phyloP scores from a whole-genome alignment of 108 stramenopile species.

The Cyclotella kingstonii region DNA sequence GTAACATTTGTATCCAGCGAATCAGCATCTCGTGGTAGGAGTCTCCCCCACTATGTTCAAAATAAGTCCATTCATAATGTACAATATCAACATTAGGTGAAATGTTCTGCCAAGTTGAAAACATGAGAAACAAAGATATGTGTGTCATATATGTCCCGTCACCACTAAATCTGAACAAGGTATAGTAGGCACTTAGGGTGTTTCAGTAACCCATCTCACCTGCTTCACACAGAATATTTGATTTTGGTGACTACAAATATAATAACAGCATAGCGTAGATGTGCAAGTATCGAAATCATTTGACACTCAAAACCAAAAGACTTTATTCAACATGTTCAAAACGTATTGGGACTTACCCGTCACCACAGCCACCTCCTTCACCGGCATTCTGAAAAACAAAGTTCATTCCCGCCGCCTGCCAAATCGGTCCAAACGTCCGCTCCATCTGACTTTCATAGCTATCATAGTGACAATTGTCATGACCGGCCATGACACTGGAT shows the following conservation, averaged over 20 bases:
- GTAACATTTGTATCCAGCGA: constrained; percentile 43
- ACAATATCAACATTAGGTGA: constrained; percentile 40
- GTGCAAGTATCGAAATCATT: background rate
- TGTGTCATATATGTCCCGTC: background rate
- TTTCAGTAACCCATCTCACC: background rate
- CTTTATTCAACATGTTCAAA: background rate
- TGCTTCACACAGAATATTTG: constrained; percentile 49
- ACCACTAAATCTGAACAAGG: background rate
- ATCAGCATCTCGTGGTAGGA: constrained; percentile 32
- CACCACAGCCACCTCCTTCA: constrained; percentile 47
- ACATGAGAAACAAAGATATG: background rate
- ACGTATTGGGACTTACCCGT: constrained; percentile 7
- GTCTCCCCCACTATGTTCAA: constrained; percentile 31
- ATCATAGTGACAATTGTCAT: constrained; percentile 52
- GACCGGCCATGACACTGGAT: constrained; percentile 42
- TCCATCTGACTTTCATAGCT: constrained; percentile 47
- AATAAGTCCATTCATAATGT: constrained; percentile 54
- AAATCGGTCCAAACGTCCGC: constrained; percentile 28
- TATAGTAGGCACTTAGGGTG: background rate
- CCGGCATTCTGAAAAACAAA: constrained; percentile 54
- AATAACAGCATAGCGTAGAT: background rate
- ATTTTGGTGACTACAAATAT: constrained; percentile 24
- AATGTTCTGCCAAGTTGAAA: constrained; percentile 9
- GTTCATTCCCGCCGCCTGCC: constrained; percentile 51
- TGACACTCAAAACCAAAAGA: background rate